These are phyloP conservation scores for Sechiopsis laciniata DNA, from an alignment of 306 rosid genomes.

Conservation along the genomic window DNA sequence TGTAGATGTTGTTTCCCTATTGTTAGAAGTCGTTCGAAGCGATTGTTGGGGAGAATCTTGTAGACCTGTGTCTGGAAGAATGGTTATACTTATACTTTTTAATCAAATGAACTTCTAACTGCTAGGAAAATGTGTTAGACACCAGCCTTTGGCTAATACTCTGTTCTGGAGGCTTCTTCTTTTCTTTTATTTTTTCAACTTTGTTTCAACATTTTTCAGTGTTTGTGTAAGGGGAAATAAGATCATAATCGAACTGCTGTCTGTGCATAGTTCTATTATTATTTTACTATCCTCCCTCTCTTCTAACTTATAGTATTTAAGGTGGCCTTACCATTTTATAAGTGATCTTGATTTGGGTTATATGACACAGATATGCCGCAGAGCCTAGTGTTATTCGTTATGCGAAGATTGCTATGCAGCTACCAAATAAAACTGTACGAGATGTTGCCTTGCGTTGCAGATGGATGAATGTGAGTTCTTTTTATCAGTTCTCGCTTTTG, in stretches of 20 bases:
- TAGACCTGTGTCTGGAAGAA: background rate
- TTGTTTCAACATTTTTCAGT: background rate
- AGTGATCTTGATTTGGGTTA: slow-evolving; percentile 15
- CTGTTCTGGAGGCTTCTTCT: slow-evolving; percentile 4
- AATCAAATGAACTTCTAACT: slow-evolving; percentile 5
- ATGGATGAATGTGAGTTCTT: slow-evolving; percentile 86
- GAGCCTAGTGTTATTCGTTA: slow-evolving; percentile 62
- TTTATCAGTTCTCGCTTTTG: slow-evolving; percentile 11
- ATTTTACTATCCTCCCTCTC: background rate
- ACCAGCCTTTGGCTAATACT: background rate
- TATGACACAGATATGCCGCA: slow-evolving; percentile 28
- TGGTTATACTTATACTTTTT: background rate
- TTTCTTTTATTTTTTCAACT: background rate
- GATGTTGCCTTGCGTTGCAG: slow-evolving; percentile 93
- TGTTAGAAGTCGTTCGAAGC: background rate
- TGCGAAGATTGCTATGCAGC: slow-evolving; percentile 77
- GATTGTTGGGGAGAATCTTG: background rate
- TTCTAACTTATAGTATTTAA: background rate
- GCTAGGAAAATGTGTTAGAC: slow-evolving; percentile 2
- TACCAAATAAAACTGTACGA: slow-evolving; percentile 76
- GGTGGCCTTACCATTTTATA: background rate
- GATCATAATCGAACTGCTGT: background rate
- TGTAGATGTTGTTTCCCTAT: background rate
- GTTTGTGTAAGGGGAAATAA: background rate
- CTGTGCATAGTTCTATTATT: slow-evolving; percentile 4